These are phyloP conservation scores for Coleophoma crateriformis DNA, from an alignment of 2,329 filamentous ascomycete species.

Conservation along the genomic window DNA sequence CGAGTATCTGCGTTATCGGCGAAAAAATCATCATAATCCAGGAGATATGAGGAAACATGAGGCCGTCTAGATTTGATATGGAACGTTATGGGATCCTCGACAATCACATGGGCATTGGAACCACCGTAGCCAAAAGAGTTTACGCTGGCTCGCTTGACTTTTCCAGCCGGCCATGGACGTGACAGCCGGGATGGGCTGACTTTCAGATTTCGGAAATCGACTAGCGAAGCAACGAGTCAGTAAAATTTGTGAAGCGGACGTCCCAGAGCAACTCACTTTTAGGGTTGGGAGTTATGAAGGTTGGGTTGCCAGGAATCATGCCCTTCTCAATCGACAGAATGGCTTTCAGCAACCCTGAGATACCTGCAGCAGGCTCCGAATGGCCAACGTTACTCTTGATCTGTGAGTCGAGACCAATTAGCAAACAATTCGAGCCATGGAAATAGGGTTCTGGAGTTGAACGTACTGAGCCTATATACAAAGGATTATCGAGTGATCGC, in stretches of 20 bases:
- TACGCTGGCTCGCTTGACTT: constrained; percentile 13
- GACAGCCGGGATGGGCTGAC: constrained; percentile 5
- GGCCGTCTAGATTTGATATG: neutral
- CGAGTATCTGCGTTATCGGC: constrained; percentile 3
- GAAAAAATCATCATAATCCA: constrained; percentile 1
- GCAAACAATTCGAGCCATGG: neutral
- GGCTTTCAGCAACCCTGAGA: constrained; percentile 37
- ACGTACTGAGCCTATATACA: constrained; percentile 12
- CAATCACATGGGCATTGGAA: constrained; percentile 38
- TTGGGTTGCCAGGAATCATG: constrained; percentile 11
- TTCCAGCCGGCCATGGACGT: constrained; percentile 19
- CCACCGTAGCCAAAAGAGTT: constrained; percentile 35
- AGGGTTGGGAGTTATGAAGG: constrained; percentile 27
- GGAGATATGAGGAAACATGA: constrained; percentile 5
- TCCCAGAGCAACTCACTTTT: constrained; percentile 6
- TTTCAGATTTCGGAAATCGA: constrained; percentile 2
- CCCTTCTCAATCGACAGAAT: constrained; percentile 26
- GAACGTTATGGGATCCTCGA: constrained; percentile 21
- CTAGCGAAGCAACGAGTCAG: neutral
- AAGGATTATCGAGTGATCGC: neutral
- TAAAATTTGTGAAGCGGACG: neutral
- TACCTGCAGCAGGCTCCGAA: constrained; percentile 35
- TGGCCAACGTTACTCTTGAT: constrained; percentile 37
- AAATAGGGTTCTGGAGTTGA: neutral
- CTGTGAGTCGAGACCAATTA: neutral